A percentile compares a stretch with the other conserved stretches of the same genome.
phyloP scores from a whole-genome alignment of 768 basidiomycete species.

The Leccinellum rugosiceps region DNA sequence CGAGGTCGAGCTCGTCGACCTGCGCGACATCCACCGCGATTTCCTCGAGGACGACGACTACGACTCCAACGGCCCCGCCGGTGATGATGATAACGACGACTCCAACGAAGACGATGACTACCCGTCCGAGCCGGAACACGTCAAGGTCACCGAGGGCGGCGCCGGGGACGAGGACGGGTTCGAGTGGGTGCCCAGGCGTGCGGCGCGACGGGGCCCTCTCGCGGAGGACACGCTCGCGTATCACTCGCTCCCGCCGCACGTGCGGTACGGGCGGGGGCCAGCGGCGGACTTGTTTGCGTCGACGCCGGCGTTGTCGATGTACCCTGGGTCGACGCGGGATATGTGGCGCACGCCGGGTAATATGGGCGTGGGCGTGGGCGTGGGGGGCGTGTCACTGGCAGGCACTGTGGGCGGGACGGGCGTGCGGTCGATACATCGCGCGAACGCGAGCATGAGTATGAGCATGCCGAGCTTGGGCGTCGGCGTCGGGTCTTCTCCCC shows the following conservation, averaged over 20 bases:
- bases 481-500: neutral
- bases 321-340: constrained; percentile 37
- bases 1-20: constrained; percentile 85
- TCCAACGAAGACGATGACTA: constrained; percentile 43
- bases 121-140: constrained; percentile 33
- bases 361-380: neutral
- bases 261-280: constrained; percentile 60
- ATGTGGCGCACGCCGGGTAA: constrained; percentile 36
- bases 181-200: constrained; percentile 76
- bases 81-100: neutral
- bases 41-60: constrained; percentile 83
- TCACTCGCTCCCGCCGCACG: constrained; percentile 69
- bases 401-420: neutral
- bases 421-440: constrained; percentile 4
- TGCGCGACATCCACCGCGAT: constrained; percentile 91
- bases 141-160: constrained; percentile 45
- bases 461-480: constrained; percentile 36
- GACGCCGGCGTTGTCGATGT: constrained; percentile 40
- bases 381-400: neutral
- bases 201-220: constrained; percentile 48
- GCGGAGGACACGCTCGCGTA: constrained; percentile 53
- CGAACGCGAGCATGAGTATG: constrained; percentile 14
- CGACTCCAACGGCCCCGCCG: constrained; percentile 28
- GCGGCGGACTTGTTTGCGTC: constrained; percentile 57
- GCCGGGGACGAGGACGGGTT: constrained; percentile 69